Base-by-base conservation (phyloP, 139 green algal genomes). In the Haematococcus sp. region DNA sequence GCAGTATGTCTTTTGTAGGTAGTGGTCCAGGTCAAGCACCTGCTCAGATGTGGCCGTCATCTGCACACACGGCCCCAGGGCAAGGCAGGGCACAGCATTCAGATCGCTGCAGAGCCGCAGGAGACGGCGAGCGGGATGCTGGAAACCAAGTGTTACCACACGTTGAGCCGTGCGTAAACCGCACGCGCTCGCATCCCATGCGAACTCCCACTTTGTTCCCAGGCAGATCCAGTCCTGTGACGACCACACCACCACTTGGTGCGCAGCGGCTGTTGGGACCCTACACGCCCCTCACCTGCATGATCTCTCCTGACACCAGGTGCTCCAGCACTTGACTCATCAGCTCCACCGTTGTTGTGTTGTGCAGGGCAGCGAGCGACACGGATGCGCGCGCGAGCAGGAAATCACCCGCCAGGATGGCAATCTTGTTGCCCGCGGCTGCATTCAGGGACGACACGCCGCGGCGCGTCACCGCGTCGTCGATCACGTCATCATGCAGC, bases 361-460 rank as follows among this genome's bases (percentile, higher is more conserved):
- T 92, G 19, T 83, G 84, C 76, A 99, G 84, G 0, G 88, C 81
- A 0, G 96, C 96, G 23, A 99, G 88, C 13, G 90, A 88, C 15
- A 98, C 90, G 1, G 90, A 97, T 2, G 96, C 95, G 1, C 96
- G 77, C 11, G 96, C 96, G 32, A 99, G 87, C 60, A 99, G 77
- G 71, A 99, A 99, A 81, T 99, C 96, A 0, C 96, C 96, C 5
- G 93, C 96, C 44, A 99, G 87, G 46, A 99, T 97, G 34, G 96
- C 95, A 25, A 96, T 80, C 90, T 93, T 92, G 76, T 92, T 92
- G 43, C 88, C 87, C 25, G 96, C 83, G 54, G 87, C 71, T 1
- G 75, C 76, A 84, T 99, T 98, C 5, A 98, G 81, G 1, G 89
- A 90, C 35, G 75, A 69, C 3, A 96, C 70, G 9, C 96, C 96